Base-by-base conservation (phyloP, 106 monocot genomes). In the Allium sativum region DNA sequence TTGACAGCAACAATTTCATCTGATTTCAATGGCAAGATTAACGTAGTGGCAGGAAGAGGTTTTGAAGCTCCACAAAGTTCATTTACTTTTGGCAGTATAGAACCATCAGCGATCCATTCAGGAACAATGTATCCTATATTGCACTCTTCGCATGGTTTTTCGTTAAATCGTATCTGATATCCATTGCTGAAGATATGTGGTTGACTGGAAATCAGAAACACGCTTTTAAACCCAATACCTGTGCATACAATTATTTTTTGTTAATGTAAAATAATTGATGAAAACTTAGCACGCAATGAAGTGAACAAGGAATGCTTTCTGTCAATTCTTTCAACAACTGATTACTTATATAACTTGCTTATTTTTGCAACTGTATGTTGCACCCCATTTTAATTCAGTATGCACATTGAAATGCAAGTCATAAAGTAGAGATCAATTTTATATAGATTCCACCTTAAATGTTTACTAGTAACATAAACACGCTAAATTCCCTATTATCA, bases 161-260 rank as follows among this genome's bases (percentile, higher is more conserved):
- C 84, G 51, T 42, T 68, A 55, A 84, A 84, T 31, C 57, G 76
- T 1, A 85, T 85, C 65, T 81, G 77, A 58, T 85, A 85, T 1
- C 78, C 81, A 55, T 78, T 81, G 51, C 85, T 85, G 73, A 81
- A 81, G 3, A 85, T 81, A 55, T 78, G 64, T 0, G 85, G 81
- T 61, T 81, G 68, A 11, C 51, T 69, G 18, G 72, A 64, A 11
- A 81, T 62, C 15, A 78, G 45, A 50, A 85, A 81, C 8, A 85
- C 85, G 52, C 77, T 81, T 46, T 81, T 81, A 50, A 85, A 85
- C 7, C 80, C 80, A 59, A 85, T 85, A 12, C 84, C 84, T 84
- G 76, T 21, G 50, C 15, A 40, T 0, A 15, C 5, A 19, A 11
- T 45, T 18, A 45, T 17, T 44, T 17, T 31, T 31, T 31, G 31